Evolutionary conservation across 495 filamentous ascomycete genomes (phyloP), one percentile per base, ranked within the genome.

Genomic region (Podospora conica): DNA sequence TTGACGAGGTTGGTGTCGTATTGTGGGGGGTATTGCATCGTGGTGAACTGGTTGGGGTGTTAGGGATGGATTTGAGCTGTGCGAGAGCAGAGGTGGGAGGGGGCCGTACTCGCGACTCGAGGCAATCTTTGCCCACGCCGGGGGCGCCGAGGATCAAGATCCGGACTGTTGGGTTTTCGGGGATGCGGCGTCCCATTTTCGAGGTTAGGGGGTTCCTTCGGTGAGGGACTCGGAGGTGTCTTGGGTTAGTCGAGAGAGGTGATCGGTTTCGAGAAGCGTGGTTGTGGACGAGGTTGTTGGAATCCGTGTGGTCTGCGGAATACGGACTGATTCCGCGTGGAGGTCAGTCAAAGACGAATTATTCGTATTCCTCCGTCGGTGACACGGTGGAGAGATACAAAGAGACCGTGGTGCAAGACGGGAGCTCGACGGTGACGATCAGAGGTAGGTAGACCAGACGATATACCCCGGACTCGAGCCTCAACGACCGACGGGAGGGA

Each of bases 51-150:
- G 7, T 25, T 3, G n/a, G 29, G 62, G 22, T 18, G 24, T 55
- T 54, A 63, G 31, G 15, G n/a, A n/a, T n/a, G n/a, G n/a, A n/a
- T 9, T 6, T 23, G 28, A 0, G 15, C 29, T 9, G 22, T 48
- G 54, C 22, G 1, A 58, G 10, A 33, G 15, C n/a, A 3, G 10
- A 18, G 48, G 27, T 11, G 33, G 33, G 31, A 18, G 28, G 60
- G 5, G 54, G 56, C 53, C 8, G 2, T 61, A 74, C 72, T 28
- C 68, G 68, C 0, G 72, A 74, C 48, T 72, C 72, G 12, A 74
- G 65, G 33, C 70, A 74, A 55, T 69, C 65, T 56, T 72, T 74
- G 10, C 72, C 72, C 18, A 74, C 72, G 0, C 70, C 72, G 1
- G 66, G 53, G 10, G 65, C 66, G 7, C 72, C 72, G 10, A 74